Evolutionary conservation across 2,329 filamentous ascomycete species (phyloP).

Genomic region (Anisogramma anomala): DNA sequence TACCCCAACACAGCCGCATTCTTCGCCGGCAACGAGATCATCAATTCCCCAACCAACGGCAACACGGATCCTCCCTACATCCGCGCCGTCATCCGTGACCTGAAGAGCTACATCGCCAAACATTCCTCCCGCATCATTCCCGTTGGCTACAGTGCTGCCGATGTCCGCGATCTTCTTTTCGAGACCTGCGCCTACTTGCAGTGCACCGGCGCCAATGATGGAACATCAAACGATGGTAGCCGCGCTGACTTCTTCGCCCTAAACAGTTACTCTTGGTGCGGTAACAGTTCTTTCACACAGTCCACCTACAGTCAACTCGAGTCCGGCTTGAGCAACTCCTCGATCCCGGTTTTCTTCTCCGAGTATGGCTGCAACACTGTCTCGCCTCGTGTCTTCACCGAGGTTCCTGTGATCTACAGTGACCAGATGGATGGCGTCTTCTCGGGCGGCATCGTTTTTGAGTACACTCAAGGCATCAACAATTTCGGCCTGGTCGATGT

Average conservation of each 20-base stretch:
- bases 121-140: conserved; percentile 57
- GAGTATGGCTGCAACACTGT: conserved; percentile 70
- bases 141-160: conserved; percentile 70
- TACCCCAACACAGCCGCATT: conserved; percentile 60
- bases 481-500: conserved; percentile 54
- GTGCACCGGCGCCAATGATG: conserved; percentile 40
- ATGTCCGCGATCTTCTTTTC: conserved; percentile 60
- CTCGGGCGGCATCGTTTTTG: conserved; percentile 70
- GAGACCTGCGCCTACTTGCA: conserved; percentile 69
- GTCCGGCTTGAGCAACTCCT: conserved; percentile 50
- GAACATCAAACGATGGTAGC: conserved; percentile 46
- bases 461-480: conserved; percentile 62
- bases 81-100: conserved; percentile 63
- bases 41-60: conserved; percentile 52
- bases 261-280: conserved; percentile 62
- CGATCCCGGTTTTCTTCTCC: conserved; percentile 70
- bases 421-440: conserved; percentile 56
- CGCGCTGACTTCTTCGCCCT: conserved; percentile 65
- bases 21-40: conserved; percentile 72
- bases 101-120: conserved; percentile 70
- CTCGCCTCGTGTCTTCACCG: conserved; percentile 61
- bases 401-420: conserved; percentile 63
- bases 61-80: conserved; percentile 56
- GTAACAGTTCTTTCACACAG: conserved; percentile 40
- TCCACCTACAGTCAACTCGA: conserved; percentile 48